A percentile compares a stretch with the other conserved stretches of the same genome.
Evolutionary conservation across 2,329 filamentous ascomycete species (phyloP).

Genomic region (Alternaria incomplexa): DNA sequence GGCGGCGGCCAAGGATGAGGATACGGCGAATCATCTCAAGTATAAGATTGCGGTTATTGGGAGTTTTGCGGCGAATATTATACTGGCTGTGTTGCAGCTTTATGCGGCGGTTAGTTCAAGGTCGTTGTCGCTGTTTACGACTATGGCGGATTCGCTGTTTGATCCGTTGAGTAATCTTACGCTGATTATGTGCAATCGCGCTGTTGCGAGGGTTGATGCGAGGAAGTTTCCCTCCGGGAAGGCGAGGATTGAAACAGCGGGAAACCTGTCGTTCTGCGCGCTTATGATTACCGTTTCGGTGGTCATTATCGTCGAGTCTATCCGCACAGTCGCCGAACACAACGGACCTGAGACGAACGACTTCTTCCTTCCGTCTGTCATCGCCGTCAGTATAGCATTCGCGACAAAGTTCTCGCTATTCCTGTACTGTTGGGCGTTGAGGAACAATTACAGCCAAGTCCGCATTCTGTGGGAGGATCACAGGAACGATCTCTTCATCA

Average conservation of each 20-base stretch:
- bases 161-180: slow-evolving; percentile 90
- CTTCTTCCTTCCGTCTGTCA: slow-evolving; percentile 82
- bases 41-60: slow-evolving; percentile 72
- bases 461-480: slow-evolving; percentile 96
- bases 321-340: slow-evolving; percentile 67
- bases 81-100: slow-evolving; percentile 80
- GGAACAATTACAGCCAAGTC: slow-evolving; percentile 90
- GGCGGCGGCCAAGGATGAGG: slow-evolving; percentile 78
- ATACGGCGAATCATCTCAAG: slow-evolving; percentile 79
- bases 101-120: slow-evolving; percentile 87
- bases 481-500: slow-evolving; percentile 96
- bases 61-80: slow-evolving; percentile 78
- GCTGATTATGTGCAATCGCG: slow-evolving; percentile 84
- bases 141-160: slow-evolving; percentile 94
- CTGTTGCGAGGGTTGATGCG: slow-evolving; percentile 84
- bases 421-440: slow-evolving; percentile 88
- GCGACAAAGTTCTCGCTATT: slow-evolving; percentile 82
- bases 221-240: slow-evolving; percentile 90
- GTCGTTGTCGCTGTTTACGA: slow-evolving; percentile 60
- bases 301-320: slow-evolving; percentile 89
- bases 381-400: slow-evolving; percentile 86
- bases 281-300: slow-evolving; percentile 92
- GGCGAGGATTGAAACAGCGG: slow-evolving; percentile 90
- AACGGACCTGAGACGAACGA: slow-evolving; percentile 57
- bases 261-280: slow-evolving; percentile 96